Evolutionary conservation across 208 protist genomes (phyloP).

Genomic region (Zelonia costaricensis): DNA sequence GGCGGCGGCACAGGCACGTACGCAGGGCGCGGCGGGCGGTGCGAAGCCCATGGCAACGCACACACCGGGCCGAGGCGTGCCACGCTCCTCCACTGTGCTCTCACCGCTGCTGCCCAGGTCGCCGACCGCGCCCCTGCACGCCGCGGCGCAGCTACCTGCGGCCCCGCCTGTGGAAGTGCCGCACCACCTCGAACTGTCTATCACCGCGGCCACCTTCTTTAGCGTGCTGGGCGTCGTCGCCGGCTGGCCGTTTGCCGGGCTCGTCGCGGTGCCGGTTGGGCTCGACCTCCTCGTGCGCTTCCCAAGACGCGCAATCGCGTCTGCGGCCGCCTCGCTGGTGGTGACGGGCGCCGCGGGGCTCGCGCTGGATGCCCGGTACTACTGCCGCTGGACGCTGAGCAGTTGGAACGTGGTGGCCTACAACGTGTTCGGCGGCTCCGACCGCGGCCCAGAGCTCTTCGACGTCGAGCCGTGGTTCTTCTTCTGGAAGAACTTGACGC

Average conservation of each 20-base stretch:
- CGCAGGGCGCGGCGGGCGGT: too few relatives aligned
- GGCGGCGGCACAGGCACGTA: too few relatives aligned
- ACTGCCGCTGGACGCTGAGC: conserved; percentile 40
- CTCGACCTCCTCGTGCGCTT: conserved; percentile 69
- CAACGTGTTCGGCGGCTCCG: conserved; percentile 53
- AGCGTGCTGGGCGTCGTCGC: conserved; percentile 54
- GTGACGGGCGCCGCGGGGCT: conserved; percentile 23
- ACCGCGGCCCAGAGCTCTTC: conserved; percentile 85
- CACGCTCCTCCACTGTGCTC: too few relatives aligned
- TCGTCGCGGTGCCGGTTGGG: conserved; percentile 80
- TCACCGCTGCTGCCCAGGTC: too few relatives aligned
- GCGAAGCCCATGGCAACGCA: too few relatives aligned
- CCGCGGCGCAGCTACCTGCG: too few relatives aligned
- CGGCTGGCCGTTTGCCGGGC: conserved; percentile 92
- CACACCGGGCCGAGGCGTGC: too few relatives aligned
- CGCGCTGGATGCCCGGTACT: conserved; percentile 48
- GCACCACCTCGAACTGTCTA: conserved; percentile 1
- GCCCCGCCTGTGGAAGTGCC: neutral
- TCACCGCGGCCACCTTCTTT: conserved; percentile 40
- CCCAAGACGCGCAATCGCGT: conserved; percentile 27
- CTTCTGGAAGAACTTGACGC: conserved; percentile 91
- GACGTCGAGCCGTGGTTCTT: conserved; percentile 93
- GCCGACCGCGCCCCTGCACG: too few relatives aligned
- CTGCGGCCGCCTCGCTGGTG: conserved; percentile 20
- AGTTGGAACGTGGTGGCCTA: conserved; percentile 73